A percentile compares a stretch with the other conserved stretches of the same genome.
Evolutionary conservation across 495 filamentous ascomycete genomes (phyloP).

Genomic region (Barbatosphaeria neglecta): DNA sequence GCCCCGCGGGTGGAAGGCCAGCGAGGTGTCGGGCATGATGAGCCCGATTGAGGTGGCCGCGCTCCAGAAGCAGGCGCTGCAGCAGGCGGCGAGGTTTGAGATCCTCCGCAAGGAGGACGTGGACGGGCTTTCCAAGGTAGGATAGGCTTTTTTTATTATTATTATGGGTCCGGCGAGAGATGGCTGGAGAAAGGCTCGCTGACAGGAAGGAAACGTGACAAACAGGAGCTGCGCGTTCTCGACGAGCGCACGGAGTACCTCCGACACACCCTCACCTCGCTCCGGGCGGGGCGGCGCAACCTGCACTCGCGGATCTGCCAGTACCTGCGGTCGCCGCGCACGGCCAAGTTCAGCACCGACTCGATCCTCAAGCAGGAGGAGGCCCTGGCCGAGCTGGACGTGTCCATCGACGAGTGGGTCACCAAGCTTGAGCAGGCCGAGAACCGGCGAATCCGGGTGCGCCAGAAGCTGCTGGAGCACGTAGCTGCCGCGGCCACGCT

Average conservation of each 20-base stretch:
- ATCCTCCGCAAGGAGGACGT: constrained; percentile 58
- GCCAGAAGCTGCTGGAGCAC: constrained; percentile 69
- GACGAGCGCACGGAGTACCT: constrained; percentile 64
- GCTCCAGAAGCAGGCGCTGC: constrained; percentile 49
- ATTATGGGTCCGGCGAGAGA: no score
- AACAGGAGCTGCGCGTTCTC: constrained; percentile 52
- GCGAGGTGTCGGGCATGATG: constrained; percentile 36
- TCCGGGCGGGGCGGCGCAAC: constrained; percentile 54
- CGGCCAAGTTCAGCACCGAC: constrained; percentile 53
- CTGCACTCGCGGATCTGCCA: constrained; percentile 58
- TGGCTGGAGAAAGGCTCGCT: constrained; percentile 5
- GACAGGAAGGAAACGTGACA: constrained; percentile 7
- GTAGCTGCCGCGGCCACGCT: constrained; percentile 48
- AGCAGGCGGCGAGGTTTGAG: constrained; percentile 54
- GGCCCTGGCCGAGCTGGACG: constrained; percentile 56
- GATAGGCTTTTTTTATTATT: no score
- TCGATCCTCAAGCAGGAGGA: constrained; percentile 65
- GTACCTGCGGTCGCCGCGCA: constrained; percentile 51
- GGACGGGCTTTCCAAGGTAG: constrained; percentile 49
- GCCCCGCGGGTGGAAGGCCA: constrained; percentile 44
- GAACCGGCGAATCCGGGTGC: constrained; percentile 53
- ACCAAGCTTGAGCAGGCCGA: constrained; percentile 63
- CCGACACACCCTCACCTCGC: constrained; percentile 54
- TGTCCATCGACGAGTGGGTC: constrained; percentile 67
- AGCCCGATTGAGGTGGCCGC: constrained; percentile 38